These are phyloP conservation scores for Mycena crocata DNA, from an alignment of 768 basidiomycete species.

Conservation along the genomic window DNA sequence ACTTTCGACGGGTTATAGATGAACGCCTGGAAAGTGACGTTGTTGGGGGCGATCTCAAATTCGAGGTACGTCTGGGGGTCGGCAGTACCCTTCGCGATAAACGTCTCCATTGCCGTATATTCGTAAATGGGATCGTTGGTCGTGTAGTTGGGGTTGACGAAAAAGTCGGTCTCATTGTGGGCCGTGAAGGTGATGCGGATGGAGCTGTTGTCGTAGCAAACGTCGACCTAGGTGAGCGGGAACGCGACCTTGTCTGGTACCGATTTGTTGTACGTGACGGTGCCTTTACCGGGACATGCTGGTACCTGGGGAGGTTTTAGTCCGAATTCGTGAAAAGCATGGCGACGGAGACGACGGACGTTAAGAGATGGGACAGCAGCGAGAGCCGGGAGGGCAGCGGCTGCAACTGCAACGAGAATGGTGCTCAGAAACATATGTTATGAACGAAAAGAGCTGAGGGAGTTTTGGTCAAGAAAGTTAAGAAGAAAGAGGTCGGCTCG, in stretches of 20 bases:
- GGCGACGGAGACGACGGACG: not conserved
- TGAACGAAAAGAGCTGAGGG: too few species aligned
- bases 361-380: slow-evolving; percentile 24
- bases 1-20: slow-evolving; percentile 34
- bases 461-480: not conserved
- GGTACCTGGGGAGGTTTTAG: slow-evolving; percentile 18
- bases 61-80: slow-evolving; percentile 27
- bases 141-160: slow-evolving; percentile 21
- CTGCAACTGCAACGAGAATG: slow-evolving; percentile 15
- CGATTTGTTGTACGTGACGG: slow-evolving; percentile 22
- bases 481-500: not conserved
- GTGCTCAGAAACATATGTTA: slow-evolving; percentile 18
- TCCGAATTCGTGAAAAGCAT: not conserved
- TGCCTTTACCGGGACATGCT: slow-evolving; percentile 26
- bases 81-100: slow-evolving; percentile 19
- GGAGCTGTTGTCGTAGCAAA: slow-evolving; percentile 18
- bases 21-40: slow-evolving; percentile 32
- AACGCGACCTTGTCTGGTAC: slow-evolving; percentile 25
- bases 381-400: not conserved
- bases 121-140: slow-evolving; percentile 27
- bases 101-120: slow-evolving; percentile 33
- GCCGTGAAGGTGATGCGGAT: slow-evolving; percentile 30
- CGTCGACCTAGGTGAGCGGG: slow-evolving; percentile 26
- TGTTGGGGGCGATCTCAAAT: slow-evolving; percentile 30
- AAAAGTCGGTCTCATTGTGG: slow-evolving; percentile 28